Base-by-base conservation (phyloP, 129 eudicot species). In the Dittrichia graveolens region DNA sequence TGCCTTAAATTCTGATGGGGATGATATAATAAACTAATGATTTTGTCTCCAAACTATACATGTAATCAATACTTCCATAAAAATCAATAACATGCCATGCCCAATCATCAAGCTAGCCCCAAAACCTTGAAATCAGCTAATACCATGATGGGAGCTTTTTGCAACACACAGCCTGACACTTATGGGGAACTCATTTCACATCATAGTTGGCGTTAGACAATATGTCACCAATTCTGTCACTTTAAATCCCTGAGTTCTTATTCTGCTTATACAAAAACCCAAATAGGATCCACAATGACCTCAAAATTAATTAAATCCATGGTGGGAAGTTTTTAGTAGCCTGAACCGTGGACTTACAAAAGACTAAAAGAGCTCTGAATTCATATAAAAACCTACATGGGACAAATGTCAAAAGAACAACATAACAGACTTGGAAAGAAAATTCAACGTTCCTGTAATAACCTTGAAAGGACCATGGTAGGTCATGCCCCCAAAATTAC, bases 231-330 rank as follows among this genome's bases (percentile, higher is more conserved):
- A 24, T 24, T 24, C 31, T 2, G 31, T 24, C 31, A 24, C 31
- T 24, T 24, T 2, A 24, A 24, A 24, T 24, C 31, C 31, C 31
- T 24, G 2, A 24, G 31, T 24, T 24, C 31, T 24, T 24, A 24
- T 24, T 24, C 31, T 24, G 31, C 31, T 24, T 24, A 2, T 24
- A 24, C 31, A 24, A 24, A 24, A 24, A 24, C 31, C 31, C 31
- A 24, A 24, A 24, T 24, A 24, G 31, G 31, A 24, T 24, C 31
- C 1, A 24, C 31, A 24, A 68, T 24, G 52, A 16, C 74, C 74
- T 69, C 15, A 14, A 52, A 37, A 69, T 37, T 35, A 68, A 67
- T n/a, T 35, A 68, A 48, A 47, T 19, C 7, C 12, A 50, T n/a
- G 72, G 59, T 14, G 48, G 52, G 18, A 37, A 38, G 4, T 37